phyloP scores from a whole-genome alignment of 768 basidiomycete species.

The Hygrophorus pudorinus region DNA sequence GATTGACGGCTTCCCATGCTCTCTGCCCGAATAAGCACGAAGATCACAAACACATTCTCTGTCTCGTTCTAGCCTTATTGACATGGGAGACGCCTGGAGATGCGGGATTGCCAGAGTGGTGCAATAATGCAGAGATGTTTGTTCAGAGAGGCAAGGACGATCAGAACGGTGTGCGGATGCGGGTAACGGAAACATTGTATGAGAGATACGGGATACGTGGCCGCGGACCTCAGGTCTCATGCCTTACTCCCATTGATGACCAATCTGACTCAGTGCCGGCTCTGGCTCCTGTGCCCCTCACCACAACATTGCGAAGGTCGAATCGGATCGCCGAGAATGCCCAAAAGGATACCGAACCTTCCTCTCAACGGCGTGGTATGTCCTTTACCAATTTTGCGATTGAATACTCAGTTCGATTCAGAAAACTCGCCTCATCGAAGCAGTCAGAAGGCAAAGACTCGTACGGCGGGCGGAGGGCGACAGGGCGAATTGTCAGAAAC shows the following conservation, averaged over 20 bases:
- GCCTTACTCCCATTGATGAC: background rate
- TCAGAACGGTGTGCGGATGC: background rate
- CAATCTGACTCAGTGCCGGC: too few species aligned
- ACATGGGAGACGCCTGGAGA: conserved; percentile 5
- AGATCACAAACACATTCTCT: conserved; percentile 1
- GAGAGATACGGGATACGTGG: background rate
- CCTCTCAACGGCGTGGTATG: too few species aligned
- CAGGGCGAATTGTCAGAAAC: too few species aligned
- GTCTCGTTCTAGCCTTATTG: conserved; percentile 6
- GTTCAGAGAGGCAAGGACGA: background rate
- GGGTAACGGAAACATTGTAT: background rate
- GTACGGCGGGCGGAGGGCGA: too few species aligned
- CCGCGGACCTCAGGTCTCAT: background rate
- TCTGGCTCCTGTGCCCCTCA: too few species aligned
- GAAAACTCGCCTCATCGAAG: too few species aligned
- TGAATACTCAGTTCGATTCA: too few species aligned
- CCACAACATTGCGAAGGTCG: too few species aligned
- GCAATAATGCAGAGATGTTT: conserved; percentile 1
- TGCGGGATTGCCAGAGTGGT: conserved; percentile 8
- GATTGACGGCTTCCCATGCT: conserved; percentile 6
- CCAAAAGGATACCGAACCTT: too few species aligned
- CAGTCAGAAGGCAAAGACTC: too few species aligned
- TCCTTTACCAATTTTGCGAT: too few species aligned
- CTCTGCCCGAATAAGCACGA: background rate
- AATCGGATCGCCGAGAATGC: too few species aligned